Evolutionary conservation across 805 yeast species (phyloP).

Genomic region (Metschnikowia reukaufii): DNA sequence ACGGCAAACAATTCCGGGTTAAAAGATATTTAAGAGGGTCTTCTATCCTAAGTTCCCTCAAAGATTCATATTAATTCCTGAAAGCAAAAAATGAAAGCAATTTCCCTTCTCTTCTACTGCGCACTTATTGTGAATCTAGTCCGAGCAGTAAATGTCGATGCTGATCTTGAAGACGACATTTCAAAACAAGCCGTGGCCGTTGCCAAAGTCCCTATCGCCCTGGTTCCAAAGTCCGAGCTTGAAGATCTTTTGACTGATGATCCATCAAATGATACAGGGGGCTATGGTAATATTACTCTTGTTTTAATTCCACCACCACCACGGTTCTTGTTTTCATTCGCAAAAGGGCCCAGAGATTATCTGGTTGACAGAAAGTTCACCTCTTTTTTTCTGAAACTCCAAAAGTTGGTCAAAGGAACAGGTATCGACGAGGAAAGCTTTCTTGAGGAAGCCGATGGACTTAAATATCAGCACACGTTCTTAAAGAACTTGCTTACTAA

Average conservation of each 20-base stretch:
- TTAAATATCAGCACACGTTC: not conserved
- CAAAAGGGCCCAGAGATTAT: constrained; percentile 1
- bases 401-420: not conserved
- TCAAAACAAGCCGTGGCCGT: no score
- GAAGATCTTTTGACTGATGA: constrained; percentile 2
- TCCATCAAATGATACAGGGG: not conserved
- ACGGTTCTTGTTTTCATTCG: not conserved
- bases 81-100: no score
- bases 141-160: no score
- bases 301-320: constrained; percentile 5
- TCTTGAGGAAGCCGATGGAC: not conserved
- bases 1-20: no score
- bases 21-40: no score
- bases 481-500: not conserved
- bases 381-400: constrained; percentile 3
- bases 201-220: not conserved
- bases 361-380: constrained; percentile 3
- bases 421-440: not conserved
- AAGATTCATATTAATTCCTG: no score
- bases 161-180: no score
- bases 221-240: constrained; percentile 4
- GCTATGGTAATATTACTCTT: constrained; percentile 6
- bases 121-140: no score
- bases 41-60: no score
- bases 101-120: no score